Base-by-base conservation (phyloP, 2,329 filamentous ascomycete genomes). In the Nemania bipapillata region DNA sequence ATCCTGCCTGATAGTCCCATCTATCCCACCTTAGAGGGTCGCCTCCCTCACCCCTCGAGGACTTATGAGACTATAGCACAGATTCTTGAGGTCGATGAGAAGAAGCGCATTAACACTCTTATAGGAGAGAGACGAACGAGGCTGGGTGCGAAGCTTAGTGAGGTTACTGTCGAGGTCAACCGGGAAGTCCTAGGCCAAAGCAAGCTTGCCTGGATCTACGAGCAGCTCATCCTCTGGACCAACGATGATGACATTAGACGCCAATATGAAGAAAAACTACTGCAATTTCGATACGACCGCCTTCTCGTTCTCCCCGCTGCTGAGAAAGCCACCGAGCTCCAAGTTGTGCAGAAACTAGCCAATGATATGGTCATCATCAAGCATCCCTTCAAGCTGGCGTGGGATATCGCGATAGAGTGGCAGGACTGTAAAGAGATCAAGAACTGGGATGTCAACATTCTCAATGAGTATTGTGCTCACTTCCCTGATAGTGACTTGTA, bases 321-420 rank as follows among this genome's bases (percentile, higher is more conserved):
- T 2, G 83, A 89, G 66, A 98, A 98, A 80, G 77, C 81, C 0
- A 80, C 84, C 20, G 94, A 96, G 79, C 87, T 92, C 28, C 83
- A 89, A 40, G 90, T 91, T 71, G 91, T 97, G 0, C 81, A 91
- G 75, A 90, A 91, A 68, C 83, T 96, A 60, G 94, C 95, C 0
- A 89, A 90, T 70, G 96, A 95, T 69, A 97, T 99, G 92, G 95
- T 99, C 69, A 92, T 97, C 68, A 96, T 99, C 78, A 94, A 95
- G 74, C 94, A 98, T 74, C 92, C 93, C 0, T 97, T 91, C 80
- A 89, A 91, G 71, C 85, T 96, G 17, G 96, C 96, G 0, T 99
- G 96, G 96, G 91, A 93, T 74, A 91, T 97, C 69, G 87, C 92
- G 32, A 85, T 99, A 66, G 93, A 98, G 77, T 98, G 95, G 92